Evolutionary conservation across 1,284 basidiomycete genomes (phyloP), one percentile per base, ranked within the genome.

Genomic region (Malassezia psittaci): DNA sequence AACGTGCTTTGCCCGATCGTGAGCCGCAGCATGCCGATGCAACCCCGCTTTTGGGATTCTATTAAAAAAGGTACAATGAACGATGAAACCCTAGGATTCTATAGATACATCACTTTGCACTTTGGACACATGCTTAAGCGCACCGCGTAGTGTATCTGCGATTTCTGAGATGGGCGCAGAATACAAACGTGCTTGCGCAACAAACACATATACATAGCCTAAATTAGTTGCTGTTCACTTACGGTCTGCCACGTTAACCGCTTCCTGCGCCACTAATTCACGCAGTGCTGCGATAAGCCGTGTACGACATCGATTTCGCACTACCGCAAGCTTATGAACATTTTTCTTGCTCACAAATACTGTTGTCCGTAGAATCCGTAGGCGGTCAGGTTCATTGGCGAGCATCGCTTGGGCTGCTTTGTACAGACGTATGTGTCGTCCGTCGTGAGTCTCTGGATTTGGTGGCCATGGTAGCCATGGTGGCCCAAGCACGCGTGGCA

Each of bases 241-340:
- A 51, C 53, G 33, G 13, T 36, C 29, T 32, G 19, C 33, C 21
- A 46, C 40, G 7, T 37, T 42, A 4, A 40, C 13, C 13, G 15
- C 24, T 2, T 7, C 50, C 10, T 36, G 19, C 9, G 9, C 29
- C 16, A 50, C 21, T 12, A 57, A 18, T 33, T 41, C 39, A 3
- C 58, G 57, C n/a, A 69, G 54, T 11, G 66, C 64, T 13, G 60
- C 42, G 5, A 61, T 18, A 10, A 69, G 50, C 3, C 61, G 51
- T 3, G 64, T 63, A 2, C 64, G 44, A 9, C 57, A 60, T 11
- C 60, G 59, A 32, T 62, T 48, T 21, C 67, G 64, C 41, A 69
- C 56, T 5, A 67, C 64, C 13, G 67, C 67, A 5, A 52, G 58
- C 49, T 67, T 67, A 54, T 69, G 65, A 41, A 66, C 61, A 19